phyloP scores from a whole-genome alignment of 2,329 filamentous ascomycete species.

The Fusarium odoratissimum region DNA sequence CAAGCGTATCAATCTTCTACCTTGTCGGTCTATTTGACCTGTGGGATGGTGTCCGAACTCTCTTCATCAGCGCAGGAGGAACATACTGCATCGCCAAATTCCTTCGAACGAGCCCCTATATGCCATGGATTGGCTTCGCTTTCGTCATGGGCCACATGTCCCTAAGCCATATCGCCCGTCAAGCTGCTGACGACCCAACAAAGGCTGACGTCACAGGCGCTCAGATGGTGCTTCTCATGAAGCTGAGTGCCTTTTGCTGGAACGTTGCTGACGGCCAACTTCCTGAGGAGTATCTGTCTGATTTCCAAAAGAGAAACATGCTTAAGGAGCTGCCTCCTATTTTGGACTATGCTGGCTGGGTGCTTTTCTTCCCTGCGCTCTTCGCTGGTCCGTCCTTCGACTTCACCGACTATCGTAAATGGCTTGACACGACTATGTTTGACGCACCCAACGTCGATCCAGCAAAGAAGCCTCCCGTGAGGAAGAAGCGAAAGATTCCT shows the following conservation, averaged over 20 bases:
- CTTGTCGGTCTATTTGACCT: conserved; percentile 93
- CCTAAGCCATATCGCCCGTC: conserved; percentile 85
- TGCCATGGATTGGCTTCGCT: conserved; percentile 97
- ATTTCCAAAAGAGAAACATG: conserved; percentile 85
- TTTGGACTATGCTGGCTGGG: conserved; percentile 88
- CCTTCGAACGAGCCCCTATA: conserved; percentile 82
- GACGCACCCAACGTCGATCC: conserved; percentile 85
- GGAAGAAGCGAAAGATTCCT: conserved; percentile 92
- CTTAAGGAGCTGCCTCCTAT: conserved; percentile 78
- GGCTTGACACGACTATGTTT: conserved; percentile 96
- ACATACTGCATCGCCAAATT: conserved; percentile 87
- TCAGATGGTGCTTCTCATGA: conserved; percentile 99
- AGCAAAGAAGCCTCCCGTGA: conserved; percentile 83
- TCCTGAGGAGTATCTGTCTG: conserved; percentile 81
- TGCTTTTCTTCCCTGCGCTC: conserved; percentile 93
- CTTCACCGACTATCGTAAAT: conserved; percentile 89
- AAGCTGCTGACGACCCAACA: conserved; percentile 73
- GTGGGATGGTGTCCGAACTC: conserved; percentile 84
- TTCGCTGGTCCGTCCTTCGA: conserved; percentile 94
- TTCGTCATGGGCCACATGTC: conserved; percentile 98
- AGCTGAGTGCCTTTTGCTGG: conserved; percentile 96
- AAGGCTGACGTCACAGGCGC: conserved; percentile 90
- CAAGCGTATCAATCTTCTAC: conserved; percentile 85
- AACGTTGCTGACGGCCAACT: conserved; percentile 94
- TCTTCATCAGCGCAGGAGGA: conserved; percentile 81